These are phyloP conservation scores for Pichia sp. DNA, from an alignment of 1,139 yeast species.

Conservation along the genomic window DNA sequence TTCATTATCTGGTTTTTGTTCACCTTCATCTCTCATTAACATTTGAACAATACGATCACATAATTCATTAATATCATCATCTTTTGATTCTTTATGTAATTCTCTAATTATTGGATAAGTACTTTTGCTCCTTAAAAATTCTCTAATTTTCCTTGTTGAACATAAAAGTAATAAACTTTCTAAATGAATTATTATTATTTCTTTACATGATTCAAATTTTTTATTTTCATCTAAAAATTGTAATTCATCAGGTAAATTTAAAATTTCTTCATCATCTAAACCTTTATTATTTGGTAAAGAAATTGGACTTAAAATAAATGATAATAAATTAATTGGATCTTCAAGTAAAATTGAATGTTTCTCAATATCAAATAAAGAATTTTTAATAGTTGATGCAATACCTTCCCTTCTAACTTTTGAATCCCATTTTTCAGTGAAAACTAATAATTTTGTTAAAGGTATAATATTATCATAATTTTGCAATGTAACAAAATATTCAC, in stretches of 20 bases:
- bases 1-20: constrained; percentile 22
- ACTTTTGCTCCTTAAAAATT: constrained; percentile 63
- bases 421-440: constrained; percentile 76
- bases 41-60: constrained; percentile 75
- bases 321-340: constrained; percentile 66
- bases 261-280: constrained; percentile 82
- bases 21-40: constrained; percentile 83
- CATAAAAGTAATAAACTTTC: constrained; percentile 74
- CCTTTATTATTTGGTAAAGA: constrained; percentile 59
- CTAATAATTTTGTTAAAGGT: constrained; percentile 73
- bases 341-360: constrained; percentile 53
- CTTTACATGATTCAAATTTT: constrained; percentile 61
- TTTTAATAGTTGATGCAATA: constrained; percentile 87
- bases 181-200: constrained; percentile 61
- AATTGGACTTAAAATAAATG: constrained; percentile 75
- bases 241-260: constrained; percentile 81
- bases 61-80: constrained; percentile 59
- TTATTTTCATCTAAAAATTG: constrained; percentile 75
- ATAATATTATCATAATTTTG: constrained; percentile 72
- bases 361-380: constrained; percentile 74
- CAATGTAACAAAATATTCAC: constrained; percentile 64
- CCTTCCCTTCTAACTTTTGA: constrained; percentile 82
- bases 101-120: constrained; percentile 83
- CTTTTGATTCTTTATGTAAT: constrained; percentile 61
- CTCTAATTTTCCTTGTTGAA: constrained; percentile 67